Evolutionary conservation across 495 filamentous ascomycete species (phyloP), one percentile per base, ranked within the genome.

Genomic region (Amphirosellinia nigrospora): DNA sequence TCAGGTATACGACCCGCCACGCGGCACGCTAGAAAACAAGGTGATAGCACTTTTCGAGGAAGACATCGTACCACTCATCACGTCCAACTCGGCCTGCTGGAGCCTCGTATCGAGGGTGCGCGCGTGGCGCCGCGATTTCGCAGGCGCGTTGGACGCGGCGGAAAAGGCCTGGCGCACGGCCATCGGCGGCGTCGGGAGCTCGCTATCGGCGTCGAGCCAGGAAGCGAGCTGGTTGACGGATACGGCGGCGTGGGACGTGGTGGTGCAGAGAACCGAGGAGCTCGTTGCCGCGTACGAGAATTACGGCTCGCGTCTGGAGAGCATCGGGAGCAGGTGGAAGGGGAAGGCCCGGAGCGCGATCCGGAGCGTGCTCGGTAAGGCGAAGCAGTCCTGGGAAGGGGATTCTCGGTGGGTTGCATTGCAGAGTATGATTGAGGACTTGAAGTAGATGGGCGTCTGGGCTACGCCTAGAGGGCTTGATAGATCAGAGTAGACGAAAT

Each of bases 161-260:
- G 96, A 98, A 83, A 94, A 92, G 76, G 93, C 92, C 2, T 98
- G 94, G 94, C 86, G 96, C 0, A 89, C 91, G 3, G 84, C 87
- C 1, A 77, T 88, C 39, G 86, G 85, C 53, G 79, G 79, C 1
- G 78, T 74, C 13, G 76, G 77, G 5, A 75, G 71, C n/a, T 34
- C 73, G 6, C 34, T 77, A 1, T 75, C 68, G 0, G 68, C 64
- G 1, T 71, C 64, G 3, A 70, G 65, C 41, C 78, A 79, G n/a
- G 81, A 73, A 34, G 77, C 70, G 50, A 79, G 71, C 46, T 88
- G 86, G 81, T 56, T 84, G 41, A 79, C 81, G 69, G 80, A 86
- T 34, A 72, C 81, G 68, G 72, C 79, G 38, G 77, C 74, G 61
- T 94, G 91, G 91, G 76, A 85, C 30, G 79, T 75, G 16, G 86